A percentile compares a stretch with the other conserved stretches of the same genome.
These are phyloP conservation scores for Phyllosticta paracitricarpa DNA, from an alignment of 2,329 filamentous ascomycete genomes.

Conservation along the genomic window DNA sequence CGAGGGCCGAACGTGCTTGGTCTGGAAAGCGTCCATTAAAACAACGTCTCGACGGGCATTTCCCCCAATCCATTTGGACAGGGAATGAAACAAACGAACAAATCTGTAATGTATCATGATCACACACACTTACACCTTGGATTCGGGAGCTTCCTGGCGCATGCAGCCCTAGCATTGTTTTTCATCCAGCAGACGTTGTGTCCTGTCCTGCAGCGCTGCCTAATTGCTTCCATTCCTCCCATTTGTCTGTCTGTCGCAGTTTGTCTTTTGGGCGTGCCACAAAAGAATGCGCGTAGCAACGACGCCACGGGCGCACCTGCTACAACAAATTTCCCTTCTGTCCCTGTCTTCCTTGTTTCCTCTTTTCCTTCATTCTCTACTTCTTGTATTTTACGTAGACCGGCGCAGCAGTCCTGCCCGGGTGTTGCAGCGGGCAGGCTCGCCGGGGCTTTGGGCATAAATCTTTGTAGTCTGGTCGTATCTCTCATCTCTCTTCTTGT, in stretches of 20 bases:
- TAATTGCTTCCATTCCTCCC: neutral
- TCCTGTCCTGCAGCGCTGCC: neutral
- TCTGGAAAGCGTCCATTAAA: slow-evolving; percentile 32
- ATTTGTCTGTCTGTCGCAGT: too few species aligned
- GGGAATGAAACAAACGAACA: neutral
- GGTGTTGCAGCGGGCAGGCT: too few species aligned
- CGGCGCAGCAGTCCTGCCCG: neutral
- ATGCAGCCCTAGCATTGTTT: neutral
- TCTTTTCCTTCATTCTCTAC: neutral
- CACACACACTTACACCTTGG: neutral
- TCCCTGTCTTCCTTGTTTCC: neutral
- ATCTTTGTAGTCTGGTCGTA: too few species aligned
- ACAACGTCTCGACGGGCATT: neutral
- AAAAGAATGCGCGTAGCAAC: too few species aligned
- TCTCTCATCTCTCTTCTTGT: too few species aligned
- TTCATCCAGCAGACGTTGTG: neutral
- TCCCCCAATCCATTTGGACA: neutral
- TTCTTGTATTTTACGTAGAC: neutral
- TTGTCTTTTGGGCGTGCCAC: too few species aligned
- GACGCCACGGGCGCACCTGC: too few species aligned
- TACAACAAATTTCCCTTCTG: too few species aligned
- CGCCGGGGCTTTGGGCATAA: too few species aligned
- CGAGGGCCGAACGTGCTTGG: slow-evolving; percentile 36
- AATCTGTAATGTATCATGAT: neutral
- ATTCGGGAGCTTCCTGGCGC: neutral